Evolutionary conservation across 1,284 basidiomycete species (phyloP), one percentile per base, ranked within the genome.

Genomic region (Marasmius fiardii): DNA sequence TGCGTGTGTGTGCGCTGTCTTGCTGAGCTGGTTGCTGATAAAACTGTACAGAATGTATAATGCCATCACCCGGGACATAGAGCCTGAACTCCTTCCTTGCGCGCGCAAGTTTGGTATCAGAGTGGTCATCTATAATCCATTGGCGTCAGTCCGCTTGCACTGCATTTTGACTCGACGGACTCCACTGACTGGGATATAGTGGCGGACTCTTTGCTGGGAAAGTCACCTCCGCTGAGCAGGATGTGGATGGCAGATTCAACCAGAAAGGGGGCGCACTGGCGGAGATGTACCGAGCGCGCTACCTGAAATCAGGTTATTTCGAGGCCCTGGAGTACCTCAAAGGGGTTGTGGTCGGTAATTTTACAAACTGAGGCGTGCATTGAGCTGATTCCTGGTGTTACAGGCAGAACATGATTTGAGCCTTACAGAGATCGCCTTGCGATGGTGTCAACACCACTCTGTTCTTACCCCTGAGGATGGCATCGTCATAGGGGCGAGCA

Each of bases 71-170:
- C 75, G 82, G 7, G 73, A 72, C 41, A 79, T 81, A 48, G 81
- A 85, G 60, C 58, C 78, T 1, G 81, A 85, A 65, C 72, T 84
- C 21, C 67, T 82, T n/a, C 80, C 79, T 1, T 81, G 80, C 66
- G 72, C 74, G 57, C 74, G 82, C 52, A 82, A 83, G 63, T 81
- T 73, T 64, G 80, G 77, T 20, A 64, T 86, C 50, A 67, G 79
- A 24, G 68, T 83, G 51, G 80, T 83, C 18, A 69, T 79, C 33
- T 73, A 73, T 48, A 69, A 67, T 48, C 71, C 68, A 35, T 60
- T 70, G 3, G 72, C 69, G 70, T 71, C 54, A 35, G 68, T 60
- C 5, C 12, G 21, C 28, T 54, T 21, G 18, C 39, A 8, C n/a
- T 45, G n/a, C n/a, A 12, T 8, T 14, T 26, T 4, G 16, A 23